Percentiles rank a stretch among this genome's conserved stretches.
Conservation (phyloP, 2,329 filamentous ascomycete genomes). For the Neopestalotiopsis sp. region DNA sequence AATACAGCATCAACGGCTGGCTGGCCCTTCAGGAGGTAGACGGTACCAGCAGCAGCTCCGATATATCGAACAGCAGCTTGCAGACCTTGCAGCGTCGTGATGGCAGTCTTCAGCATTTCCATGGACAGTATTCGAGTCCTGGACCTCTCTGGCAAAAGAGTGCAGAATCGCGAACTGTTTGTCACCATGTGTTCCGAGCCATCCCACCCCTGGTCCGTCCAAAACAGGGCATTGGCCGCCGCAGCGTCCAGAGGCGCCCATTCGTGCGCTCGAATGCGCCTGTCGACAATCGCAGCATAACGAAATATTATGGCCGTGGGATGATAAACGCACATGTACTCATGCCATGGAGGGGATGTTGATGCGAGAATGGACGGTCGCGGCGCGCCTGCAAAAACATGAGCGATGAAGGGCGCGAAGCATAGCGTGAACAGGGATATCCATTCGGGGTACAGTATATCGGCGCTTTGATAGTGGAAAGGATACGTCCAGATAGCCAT, state of each 20-base stretch:
- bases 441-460: conserved; percentile 33
- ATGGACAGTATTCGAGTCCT: too few relatives aligned
- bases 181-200: conserved; percentile 35
- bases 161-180: conserved; percentile 9
- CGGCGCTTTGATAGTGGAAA: conserved; percentile 16
- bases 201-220: conserved; percentile 39
- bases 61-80: conserved; percentile 18
- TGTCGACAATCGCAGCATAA: conserved; percentile 39
- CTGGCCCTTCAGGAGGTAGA: background rate
- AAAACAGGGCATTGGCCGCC: conserved; percentile 39
- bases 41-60: background rate
- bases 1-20: conserved; percentile 21
- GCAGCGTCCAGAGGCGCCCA: conserved; percentile 36
- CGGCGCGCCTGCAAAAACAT: conserved; percentile 34
- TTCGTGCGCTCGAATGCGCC: conserved; percentile 33
- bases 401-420: conserved; percentile 37
- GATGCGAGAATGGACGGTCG: conserved; percentile 25
- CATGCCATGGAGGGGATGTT: conserved; percentile 34
- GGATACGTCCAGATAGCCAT: background rate
- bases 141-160: too few relatives aligned
- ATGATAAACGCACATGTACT: conserved; percentile 36
- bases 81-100: conserved; percentile 27
- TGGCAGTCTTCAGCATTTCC: too few relatives aligned
- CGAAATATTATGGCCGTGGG: conserved; percentile 43
- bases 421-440: conserved; percentile 35